Percentiles rank a stretch among this genome's conserved stretches.
Conservation (phyloP, 225 moss, liverwort and hornwort species). For the Pseudisothecium myosuroides region DNA sequence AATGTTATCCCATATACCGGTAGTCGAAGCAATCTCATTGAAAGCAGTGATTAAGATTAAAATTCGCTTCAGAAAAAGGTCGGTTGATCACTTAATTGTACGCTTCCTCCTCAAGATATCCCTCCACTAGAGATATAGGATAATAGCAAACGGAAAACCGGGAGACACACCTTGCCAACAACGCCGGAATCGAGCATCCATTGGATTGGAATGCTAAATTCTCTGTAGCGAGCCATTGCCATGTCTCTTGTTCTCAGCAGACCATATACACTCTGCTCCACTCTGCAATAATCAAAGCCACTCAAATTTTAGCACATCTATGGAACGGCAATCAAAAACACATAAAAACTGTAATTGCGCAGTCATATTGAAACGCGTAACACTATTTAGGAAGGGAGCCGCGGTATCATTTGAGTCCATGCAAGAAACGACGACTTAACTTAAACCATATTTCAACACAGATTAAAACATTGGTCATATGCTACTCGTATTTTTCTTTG, state of each 20-base stretch:
- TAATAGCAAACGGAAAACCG: background rate
- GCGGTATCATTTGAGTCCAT: background rate
- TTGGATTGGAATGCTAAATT: conserved; percentile 53
- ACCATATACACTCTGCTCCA: conserved; percentile 79
- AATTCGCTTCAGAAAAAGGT: background rate
- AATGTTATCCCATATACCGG: background rate
- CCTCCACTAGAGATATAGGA: background rate
- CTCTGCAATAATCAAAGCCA: conserved; percentile 29
- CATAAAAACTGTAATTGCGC: background rate
- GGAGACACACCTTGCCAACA: conserved; percentile 61
- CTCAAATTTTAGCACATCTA: background rate
- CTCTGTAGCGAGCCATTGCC: conserved; percentile 75
- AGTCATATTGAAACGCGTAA: background rate
- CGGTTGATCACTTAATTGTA: background rate
- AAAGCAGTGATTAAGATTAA: background rate
- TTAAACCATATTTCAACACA: background rate
- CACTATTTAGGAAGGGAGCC: no score
- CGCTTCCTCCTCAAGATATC: background rate
- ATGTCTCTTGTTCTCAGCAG: conserved; percentile 77
- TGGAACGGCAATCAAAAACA: background rate
- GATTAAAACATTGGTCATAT: background rate
- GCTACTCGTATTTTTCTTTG: background rate
- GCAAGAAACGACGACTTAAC: no score
- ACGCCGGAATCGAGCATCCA: conserved; percentile 76
- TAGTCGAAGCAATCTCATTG: no score